Conservation (phyloP, 331 rosid genomes). For the Quercus lobata region DNA sequence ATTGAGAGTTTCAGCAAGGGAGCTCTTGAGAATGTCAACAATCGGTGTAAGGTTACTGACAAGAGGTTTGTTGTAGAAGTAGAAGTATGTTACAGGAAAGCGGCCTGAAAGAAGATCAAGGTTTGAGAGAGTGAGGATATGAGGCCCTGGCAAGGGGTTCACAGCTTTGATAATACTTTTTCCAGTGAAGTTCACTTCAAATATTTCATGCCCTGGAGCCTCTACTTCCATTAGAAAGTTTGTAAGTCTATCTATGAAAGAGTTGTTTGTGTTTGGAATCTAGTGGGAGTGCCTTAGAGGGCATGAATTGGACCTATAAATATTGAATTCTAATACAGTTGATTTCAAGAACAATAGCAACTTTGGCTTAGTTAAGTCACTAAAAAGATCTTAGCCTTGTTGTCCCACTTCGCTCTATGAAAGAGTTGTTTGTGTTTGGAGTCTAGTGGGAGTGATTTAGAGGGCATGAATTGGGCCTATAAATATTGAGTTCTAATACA, state of each 20-base stretch:
- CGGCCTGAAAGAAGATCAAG: constrained; percentile 91
- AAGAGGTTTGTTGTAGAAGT: constrained; percentile 53
- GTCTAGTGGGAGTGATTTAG: background rate
- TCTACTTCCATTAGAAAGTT: constrained; percentile 19
- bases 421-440: background rate
- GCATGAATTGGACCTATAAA: background rate
- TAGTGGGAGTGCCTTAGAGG: background rate
- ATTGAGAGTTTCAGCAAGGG: constrained; percentile 45
- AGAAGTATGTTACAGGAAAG: constrained; percentile 77
- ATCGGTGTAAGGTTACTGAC: constrained; percentile 9
- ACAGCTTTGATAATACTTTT: constrained; percentile 47
- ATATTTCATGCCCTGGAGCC: background rate
- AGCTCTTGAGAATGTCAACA: constrained; percentile 42
- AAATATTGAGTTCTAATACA: background rate
- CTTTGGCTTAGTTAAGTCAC: too few species aligned
- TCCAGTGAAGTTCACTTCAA: constrained; percentile 43
- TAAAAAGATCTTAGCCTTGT: too few species aligned
- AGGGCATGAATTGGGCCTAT: background rate
- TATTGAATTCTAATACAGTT: background rate
- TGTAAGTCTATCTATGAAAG: constrained; percentile 11
- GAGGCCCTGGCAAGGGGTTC: constrained; percentile 34
- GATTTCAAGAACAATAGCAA: too few species aligned
- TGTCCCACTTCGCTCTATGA: background rate
- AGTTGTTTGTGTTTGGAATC: background rate
- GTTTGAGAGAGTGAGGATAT: constrained; percentile 53